Percentiles rank a stretch among this genome's conserved stretches.
Conservation (phyloP, 2,329 filamentous ascomycete genomes). For the Podosphaera fusca region DNA sequence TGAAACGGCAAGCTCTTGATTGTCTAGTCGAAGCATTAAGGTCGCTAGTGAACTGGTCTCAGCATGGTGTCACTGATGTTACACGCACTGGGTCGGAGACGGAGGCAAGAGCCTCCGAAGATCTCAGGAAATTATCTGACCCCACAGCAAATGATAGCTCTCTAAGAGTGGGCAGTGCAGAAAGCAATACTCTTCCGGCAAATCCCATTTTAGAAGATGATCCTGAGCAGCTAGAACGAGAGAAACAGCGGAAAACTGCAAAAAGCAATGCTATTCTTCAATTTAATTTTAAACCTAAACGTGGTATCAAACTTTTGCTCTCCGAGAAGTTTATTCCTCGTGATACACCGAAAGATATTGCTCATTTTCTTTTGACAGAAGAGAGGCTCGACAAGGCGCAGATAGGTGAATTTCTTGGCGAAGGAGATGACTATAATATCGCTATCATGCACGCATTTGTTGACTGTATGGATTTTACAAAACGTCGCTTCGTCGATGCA, state of each 20-base stretch:
- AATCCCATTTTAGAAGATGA: constrained; percentile 67
- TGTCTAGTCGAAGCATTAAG: constrained; percentile 70
- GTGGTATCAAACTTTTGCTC: constrained; percentile 64
- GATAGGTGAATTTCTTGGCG: constrained; percentile 83
- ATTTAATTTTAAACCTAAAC: constrained; percentile 97
- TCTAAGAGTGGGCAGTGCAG: constrained; percentile 31
- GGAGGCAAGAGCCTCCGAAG: constrained; percentile 31
- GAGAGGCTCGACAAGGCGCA: constrained; percentile 76
- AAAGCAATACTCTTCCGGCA: constrained; percentile 33
- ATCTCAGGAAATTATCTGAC: constrained; percentile 53
- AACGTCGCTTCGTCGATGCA: constrained; percentile 79
- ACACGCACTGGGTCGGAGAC: constrained; percentile 23
- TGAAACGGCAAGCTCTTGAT: constrained; percentile 77
- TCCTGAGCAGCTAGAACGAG: constrained; percentile 78
- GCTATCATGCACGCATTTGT: constrained; percentile 98
- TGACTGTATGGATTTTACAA: constrained; percentile 79
- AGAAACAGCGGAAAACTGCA: constrained; percentile 83
- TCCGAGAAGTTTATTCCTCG: constrained; percentile 72
- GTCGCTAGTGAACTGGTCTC: constrained; percentile 83
- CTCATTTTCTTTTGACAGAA: constrained; percentile 56
- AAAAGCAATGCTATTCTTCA: constrained; percentile 68
- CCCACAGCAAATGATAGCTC: constrained; percentile 35
- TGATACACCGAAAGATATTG: constrained; percentile 59
- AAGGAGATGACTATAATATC: constrained; percentile 81
- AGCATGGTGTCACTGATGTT: constrained; percentile 37